Percentiles rank a stretch among this genome's conserved stretches.
Evolutionary conservation across 1,284 basidiomycete genomes (phyloP).

Genomic region (Naganishia albida): DNA sequence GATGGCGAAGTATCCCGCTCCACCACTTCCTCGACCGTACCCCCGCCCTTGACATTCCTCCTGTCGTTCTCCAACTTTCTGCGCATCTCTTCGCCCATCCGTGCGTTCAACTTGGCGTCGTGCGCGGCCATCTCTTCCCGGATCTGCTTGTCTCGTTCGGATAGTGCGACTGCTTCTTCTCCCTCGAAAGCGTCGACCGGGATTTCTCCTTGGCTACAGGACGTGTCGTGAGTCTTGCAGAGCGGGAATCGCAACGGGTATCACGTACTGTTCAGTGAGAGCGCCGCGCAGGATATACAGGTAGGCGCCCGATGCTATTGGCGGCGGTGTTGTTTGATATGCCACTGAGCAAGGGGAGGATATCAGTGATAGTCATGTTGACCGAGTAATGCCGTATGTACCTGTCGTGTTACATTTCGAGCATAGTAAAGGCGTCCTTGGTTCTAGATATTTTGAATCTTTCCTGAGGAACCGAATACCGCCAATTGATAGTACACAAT

Average conservation of each 20-base stretch:
- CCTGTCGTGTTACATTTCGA: constrained; percentile 50
- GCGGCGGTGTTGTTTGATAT: constrained; percentile 50
- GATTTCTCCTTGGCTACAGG: constrained; percentile 48
- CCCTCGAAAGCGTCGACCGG: constrained; percentile 55
- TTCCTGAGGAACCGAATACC: constrained; percentile 7
- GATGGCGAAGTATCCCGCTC: constrained; percentile 18
- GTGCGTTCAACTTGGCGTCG: constrained; percentile 14
- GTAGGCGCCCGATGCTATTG: constrained; percentile 47
- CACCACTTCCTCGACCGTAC: constrained; percentile 25
- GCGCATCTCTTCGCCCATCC: constrained; percentile 26
- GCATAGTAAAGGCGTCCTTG: constrained; percentile 49
- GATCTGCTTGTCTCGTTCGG: constrained; percentile 14
- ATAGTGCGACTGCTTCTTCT: constrained; percentile 39
- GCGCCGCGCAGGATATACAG: constrained; percentile 52
- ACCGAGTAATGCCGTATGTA: constrained; percentile 34
- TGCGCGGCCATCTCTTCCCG: constrained; percentile 15
- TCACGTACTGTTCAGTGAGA: constrained; percentile 51
- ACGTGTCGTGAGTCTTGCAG: background rate
- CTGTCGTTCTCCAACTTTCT: constrained; percentile 27
- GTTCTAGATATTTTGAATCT: constrained; percentile 41
- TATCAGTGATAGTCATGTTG: background rate
- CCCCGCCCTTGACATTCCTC: constrained; percentile 21
- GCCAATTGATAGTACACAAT: too few relatives aligned
- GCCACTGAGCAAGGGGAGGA: constrained; percentile 41
- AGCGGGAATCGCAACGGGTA: background rate